phyloP scores from a whole-genome alignment of 768 basidiomycete genomes.

The Neoboletus brunneissimus region DNA sequence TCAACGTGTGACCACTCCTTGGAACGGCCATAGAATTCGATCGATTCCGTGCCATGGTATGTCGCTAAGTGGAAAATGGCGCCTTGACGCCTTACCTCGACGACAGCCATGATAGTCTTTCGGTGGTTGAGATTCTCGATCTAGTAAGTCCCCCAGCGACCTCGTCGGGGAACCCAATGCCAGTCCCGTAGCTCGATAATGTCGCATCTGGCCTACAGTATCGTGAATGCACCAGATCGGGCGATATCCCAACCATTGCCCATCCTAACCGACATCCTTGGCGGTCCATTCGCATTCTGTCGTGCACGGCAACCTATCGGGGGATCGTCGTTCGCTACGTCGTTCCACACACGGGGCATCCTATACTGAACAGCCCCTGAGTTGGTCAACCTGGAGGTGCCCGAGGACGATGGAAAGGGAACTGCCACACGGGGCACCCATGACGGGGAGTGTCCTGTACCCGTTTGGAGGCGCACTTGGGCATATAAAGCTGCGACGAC shows the following conservation, averaged over 20 bases:
- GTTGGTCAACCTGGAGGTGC: background rate
- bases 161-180: background rate
- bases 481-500: background rate
- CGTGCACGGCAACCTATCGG: conserved; percentile 20
- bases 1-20: too few species aligned
- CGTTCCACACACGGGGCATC: conserved; percentile 16
- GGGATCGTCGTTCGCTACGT: conserved; percentile 13
- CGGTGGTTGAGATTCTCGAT: background rate
- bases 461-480: conserved; percentile 6
- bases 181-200: conserved; percentile 10
- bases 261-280: background rate
- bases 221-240: too few species aligned
- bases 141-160: background rate
- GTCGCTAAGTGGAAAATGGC: too few species aligned
- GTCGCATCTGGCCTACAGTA: background rate
- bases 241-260: too few species aligned
- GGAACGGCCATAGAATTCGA: too few species aligned
- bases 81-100: too few species aligned
- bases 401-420: background rate
- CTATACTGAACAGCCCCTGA: conserved; percentile 8
- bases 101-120: too few species aligned
- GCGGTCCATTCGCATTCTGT: conserved; percentile 16
- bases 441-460: background rate
- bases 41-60: too few species aligned
- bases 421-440: background rate